Percentiles rank a stretch among this genome's conserved stretches.
Conservation (phyloP, 345 rosid species). For the Camelina hispida region DNA sequence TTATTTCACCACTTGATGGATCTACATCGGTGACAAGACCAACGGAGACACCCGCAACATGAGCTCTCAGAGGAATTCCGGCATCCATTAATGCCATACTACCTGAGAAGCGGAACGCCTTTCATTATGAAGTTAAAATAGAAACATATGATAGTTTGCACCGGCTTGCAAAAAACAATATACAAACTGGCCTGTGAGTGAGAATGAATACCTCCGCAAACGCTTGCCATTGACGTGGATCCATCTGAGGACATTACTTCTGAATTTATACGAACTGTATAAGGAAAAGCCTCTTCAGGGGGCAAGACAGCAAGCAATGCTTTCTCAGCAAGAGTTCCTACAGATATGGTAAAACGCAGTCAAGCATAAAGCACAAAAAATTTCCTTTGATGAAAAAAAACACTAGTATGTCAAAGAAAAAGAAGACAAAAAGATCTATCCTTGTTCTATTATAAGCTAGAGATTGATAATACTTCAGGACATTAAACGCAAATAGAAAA, state of each 20-base stretch:
- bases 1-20: slow-evolving; percentile 71
- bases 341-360: slow-evolving; percentile 18
- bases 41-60: slow-evolving; percentile 97
- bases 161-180: slow-evolving; percentile 1
- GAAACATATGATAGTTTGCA: neutral
- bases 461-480: slow-evolving; percentile 10
- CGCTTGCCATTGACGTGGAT: slow-evolving; percentile 98
- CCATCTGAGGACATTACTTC: slow-evolving; percentile 99
- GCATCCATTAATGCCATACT: slow-evolving; percentile 99
- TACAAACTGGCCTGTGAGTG: neutral
- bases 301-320: slow-evolving; percentile 92
- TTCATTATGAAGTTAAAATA: slow-evolving; percentile 18
- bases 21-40: slow-evolving; percentile 90
- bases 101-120: slow-evolving; percentile 54
- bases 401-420: neutral
- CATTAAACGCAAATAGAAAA: neutral
- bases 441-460: neutral
- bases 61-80: slow-evolving; percentile 83
- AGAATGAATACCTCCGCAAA: slow-evolving; percentile 80
- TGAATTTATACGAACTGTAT: slow-evolving; percentile 84
- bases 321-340: slow-evolving; percentile 97
- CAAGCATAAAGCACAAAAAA: neutral
- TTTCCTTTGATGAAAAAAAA: neutral
- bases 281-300: slow-evolving; percentile 78
- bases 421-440: slow-evolving; percentile 20